These are phyloP conservation scores for Gleditsia sinensis DNA, from an alignment of 306 rosid genomes.

Conservation along the genomic window DNA sequence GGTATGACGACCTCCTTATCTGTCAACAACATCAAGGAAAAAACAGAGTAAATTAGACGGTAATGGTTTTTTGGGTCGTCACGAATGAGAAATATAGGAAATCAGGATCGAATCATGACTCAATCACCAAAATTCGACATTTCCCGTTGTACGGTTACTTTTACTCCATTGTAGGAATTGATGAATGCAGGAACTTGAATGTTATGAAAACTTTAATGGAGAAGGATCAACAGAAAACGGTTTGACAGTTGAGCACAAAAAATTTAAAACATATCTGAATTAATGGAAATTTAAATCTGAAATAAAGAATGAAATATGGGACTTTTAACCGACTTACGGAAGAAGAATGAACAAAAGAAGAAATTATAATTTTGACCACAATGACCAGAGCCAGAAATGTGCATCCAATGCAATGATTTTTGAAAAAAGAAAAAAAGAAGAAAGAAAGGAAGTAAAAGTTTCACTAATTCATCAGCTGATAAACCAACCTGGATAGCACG, in stretches of 20 bases:
- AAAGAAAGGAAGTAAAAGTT: slow-evolving; percentile 16
- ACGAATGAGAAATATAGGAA: not conserved
- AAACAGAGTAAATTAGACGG: slow-evolving; percentile 11
- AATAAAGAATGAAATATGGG: not conserved
- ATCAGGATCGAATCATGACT: slow-evolving; percentile 14
- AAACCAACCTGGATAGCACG: slow-evolving; percentile 77
- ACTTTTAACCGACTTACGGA: not conserved
- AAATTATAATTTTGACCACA: slow-evolving; percentile 17
- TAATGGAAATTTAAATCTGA: too few relatives aligned
- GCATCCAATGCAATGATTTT: slow-evolving; percentile 6
- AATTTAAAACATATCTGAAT: not conserved
- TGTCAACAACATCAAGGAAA: slow-evolving; percentile 28
- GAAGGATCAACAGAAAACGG: not conserved
- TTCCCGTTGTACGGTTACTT: too few relatives aligned
- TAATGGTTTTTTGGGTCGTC: not conserved
- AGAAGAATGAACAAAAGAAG: slow-evolving; percentile 21
- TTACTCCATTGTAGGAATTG: too few relatives aligned
- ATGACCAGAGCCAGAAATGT: not conserved
- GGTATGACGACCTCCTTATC: slow-evolving; percentile 96
- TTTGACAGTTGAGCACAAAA: not conserved
- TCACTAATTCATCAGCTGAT: not conserved
- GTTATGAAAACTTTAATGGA: not conserved
- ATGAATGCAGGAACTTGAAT: slow-evolving; percentile 7
- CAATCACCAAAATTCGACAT: too few relatives aligned
- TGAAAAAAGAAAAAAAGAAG: too few relatives aligned